These are phyloP conservation scores for Corchorus olitorius DNA, from an alignment of 345 rosid genomes.

Conservation along the genomic window DNA sequence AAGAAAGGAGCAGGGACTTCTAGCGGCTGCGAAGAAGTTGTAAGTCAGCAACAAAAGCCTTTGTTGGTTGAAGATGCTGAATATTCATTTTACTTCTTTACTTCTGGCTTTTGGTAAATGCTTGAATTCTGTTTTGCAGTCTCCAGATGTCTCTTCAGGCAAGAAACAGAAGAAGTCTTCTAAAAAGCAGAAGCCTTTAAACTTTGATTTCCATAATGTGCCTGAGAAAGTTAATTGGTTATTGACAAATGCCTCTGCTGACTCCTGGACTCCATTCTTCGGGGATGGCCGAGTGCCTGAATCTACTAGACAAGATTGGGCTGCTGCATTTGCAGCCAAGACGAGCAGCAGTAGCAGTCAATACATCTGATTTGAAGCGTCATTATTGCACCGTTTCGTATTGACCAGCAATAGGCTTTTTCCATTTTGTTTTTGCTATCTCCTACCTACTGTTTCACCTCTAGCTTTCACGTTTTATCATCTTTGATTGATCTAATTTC, in stretches of 20 bases:
- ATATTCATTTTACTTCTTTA: background rate
- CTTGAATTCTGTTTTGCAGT: constrained; percentile 27
- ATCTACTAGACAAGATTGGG: constrained; percentile 48
- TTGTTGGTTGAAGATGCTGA: background rate
- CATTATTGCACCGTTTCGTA: background rate
- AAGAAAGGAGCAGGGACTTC: constrained; percentile 10
- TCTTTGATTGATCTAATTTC: background rate
- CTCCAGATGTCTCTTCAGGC: constrained; percentile 32
- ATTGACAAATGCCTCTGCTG: constrained; percentile 31
- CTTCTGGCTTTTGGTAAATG: background rate
- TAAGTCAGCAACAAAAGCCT: background rate
- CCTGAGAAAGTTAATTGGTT: constrained; percentile 67
- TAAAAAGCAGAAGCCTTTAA: constrained; percentile 21
- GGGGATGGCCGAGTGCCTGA: constrained; percentile 46
- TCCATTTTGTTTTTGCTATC: background rate
- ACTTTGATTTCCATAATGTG: constrained; percentile 51
- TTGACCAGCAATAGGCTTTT: background rate
- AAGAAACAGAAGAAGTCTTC: constrained; percentile 34
- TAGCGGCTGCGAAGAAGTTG: constrained; percentile 1
- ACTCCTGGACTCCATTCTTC: constrained; percentile 53
- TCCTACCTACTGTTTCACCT: background rate
- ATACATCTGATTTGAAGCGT: background rate
- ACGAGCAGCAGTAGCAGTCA: background rate
- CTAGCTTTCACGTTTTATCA: background rate
- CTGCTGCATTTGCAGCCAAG: constrained; percentile 40